phyloP scores from a whole-genome alignment of 805 yeast species.

The Blastobotrys terrestris region DNA sequence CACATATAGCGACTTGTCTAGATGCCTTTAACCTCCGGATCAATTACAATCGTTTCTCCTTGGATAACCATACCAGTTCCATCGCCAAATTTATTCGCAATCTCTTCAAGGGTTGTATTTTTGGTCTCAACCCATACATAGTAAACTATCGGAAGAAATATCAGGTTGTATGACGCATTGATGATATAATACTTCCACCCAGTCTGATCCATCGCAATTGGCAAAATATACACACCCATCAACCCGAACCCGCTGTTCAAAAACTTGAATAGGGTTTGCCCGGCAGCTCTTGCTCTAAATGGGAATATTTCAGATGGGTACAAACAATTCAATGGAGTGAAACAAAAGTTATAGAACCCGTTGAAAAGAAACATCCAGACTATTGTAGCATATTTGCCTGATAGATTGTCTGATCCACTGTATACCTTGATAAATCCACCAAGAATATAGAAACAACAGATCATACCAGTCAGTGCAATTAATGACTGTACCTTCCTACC shows the following conservation, averaged over 20 bases:
- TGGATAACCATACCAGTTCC: not conserved
- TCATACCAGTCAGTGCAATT: not conserved
- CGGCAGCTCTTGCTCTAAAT: not conserved
- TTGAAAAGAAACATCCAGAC: not conserved
- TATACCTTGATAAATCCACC: not conserved
- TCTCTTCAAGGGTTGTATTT: conserved; percentile 40
- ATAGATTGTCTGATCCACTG: not conserved
- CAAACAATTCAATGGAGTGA: not conserved
- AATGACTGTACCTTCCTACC: not conserved
- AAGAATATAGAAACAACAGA: not conserved
- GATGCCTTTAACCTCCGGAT: not conserved
- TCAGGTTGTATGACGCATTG: conserved; percentile 33
- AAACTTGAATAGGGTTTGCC: not conserved
- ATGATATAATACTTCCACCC: conserved; percentile 42
- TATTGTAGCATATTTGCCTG: not conserved
- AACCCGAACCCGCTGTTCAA: conserved; percentile 6
- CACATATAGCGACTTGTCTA: too few relatives aligned
- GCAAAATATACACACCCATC: conserved; percentile 30
- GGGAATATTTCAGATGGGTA: conserved; percentile 1
- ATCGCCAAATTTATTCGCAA: conserved; percentile 37
- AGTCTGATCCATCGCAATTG: conserved; percentile 39
- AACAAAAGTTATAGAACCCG: not conserved
- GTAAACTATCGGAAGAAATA: conserved; percentile 29
- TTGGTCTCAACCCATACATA: conserved; percentile 38
- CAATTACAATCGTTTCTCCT: not conserved